A percentile compares a stretch with the other conserved stretches of the same genome.
Evolutionary conservation across 1,284 basidiomycete genomes (phyloP).

Genomic region (Ceratorhiza oryzae-sativae): DNA sequence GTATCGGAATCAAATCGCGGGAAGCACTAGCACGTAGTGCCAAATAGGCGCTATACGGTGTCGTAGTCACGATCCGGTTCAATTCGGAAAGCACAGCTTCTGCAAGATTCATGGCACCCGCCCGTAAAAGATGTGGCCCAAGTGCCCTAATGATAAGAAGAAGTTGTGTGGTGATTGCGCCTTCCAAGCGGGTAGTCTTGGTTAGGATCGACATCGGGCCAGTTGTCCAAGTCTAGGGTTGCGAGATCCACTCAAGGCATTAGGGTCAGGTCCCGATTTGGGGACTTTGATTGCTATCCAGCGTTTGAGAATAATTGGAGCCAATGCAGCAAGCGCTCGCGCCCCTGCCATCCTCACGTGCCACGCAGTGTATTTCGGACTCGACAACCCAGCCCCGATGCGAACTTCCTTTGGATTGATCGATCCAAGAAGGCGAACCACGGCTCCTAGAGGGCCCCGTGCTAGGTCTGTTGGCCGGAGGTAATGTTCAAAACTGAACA

Average conservation of each 20-base stretch:
- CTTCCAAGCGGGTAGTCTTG: constrained; percentile 10
- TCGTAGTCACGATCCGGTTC: not conserved
- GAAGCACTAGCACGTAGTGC: constrained; percentile 11
- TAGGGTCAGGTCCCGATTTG: not conserved
- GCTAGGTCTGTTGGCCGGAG: constrained; percentile 21
- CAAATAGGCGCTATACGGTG: constrained; percentile 19
- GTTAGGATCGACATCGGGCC: constrained; percentile 14
- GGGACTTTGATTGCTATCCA: constrained; percentile 15
- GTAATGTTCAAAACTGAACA: constrained; percentile 32
- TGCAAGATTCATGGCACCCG: constrained; percentile 5
- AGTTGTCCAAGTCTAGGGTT: not conserved
- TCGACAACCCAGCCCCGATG: not conserved
- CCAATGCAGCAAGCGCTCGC: constrained; percentile 19
- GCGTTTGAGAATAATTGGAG: constrained; percentile 19
- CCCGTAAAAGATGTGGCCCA: constrained; percentile 22
- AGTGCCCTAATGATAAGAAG: constrained; percentile 1
- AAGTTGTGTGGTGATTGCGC: constrained; percentile 9
- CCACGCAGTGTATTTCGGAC: not conserved
- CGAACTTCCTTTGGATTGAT: not conserved
- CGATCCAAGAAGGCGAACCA: constrained; percentile 10
- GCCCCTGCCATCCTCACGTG: constrained; percentile 13
- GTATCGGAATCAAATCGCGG: not conserved
- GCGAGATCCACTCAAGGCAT: not conserved
- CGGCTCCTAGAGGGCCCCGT: constrained; percentile 27
- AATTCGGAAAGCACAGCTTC: constrained; percentile 15